Evolutionary conservation across 176 grass and related monocot genomes (phyloP), one percentile per base, ranked within the genome.

Genomic region (Alopecurus myosuroides): DNA sequence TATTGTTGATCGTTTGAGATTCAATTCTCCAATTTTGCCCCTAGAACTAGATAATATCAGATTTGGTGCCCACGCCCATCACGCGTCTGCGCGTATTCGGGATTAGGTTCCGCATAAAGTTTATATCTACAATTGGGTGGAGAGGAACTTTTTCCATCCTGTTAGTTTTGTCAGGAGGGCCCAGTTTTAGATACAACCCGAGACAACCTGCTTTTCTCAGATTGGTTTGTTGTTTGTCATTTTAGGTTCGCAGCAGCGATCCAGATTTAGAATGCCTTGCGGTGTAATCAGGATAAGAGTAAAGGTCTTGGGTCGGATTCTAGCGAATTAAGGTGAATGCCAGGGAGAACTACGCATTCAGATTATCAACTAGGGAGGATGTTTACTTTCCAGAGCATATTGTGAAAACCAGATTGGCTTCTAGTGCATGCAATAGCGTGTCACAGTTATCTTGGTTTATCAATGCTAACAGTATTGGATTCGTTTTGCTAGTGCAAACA

Each of bases 41-140:
- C 41, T 4, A 23, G 12, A 6, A 2, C 4, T 64, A 49, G 63
- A 29, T 82, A 56, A 36, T 64, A 15, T 23, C 74, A 86, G 88
- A 82, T 86, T 90, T 44, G 80, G 45, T 20, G 30, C 4, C 80
- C 52, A 42, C 39, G 28, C 36, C 67, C 45, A 35, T 81, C 57
- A 64, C 63, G 84, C 73, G 7, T 5, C 5, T 11, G 84, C 17
- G 22, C 51, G 64, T 55, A 1, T 7, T 51, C 66, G 29, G 74
- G 55, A 77, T 82, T 81, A 74, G 74, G 64, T 66, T 15, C 55
- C 8, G 29, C 37, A 12, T 68, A 13, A 72, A 50, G 50, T 40
- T 42, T 18, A 14, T 69, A 11, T 78, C 22, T 76, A 13, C 20
- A 73, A 12, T 15, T 78, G 73, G 46, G 48, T 36, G 56, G 20